Conservation (phyloP, 2,329 filamentous ascomycete genomes). For the Talaromyces sp. region DNA sequence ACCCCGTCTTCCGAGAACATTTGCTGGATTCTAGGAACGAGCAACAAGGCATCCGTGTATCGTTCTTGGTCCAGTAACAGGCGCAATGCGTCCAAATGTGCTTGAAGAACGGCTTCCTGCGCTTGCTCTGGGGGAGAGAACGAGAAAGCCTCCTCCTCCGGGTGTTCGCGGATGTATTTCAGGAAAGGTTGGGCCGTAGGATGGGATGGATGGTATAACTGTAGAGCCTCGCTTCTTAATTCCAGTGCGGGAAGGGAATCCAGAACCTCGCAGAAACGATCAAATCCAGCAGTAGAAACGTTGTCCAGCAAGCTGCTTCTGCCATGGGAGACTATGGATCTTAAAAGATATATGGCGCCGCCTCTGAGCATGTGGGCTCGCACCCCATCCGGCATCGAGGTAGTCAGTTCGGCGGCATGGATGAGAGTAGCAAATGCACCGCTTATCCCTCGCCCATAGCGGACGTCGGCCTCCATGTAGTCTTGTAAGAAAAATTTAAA, state of each 20-base stretch:
- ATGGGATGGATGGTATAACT: conserved; percentile 34
- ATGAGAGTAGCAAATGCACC: conserved; percentile 29
- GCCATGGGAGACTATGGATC: conserved; percentile 21
- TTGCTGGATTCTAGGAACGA: conserved; percentile 28
- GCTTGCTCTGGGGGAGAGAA: conserved; percentile 3
- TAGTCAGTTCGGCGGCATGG: conserved; percentile 20
- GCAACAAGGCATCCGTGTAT: conserved; percentile 22
- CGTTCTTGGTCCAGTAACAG: conserved; percentile 30
- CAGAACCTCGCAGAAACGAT: conserved; percentile 25
- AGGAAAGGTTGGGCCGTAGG: conserved; percentile 30
- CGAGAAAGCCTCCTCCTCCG: conserved; percentile 1
- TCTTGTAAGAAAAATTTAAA: conserved; percentile 26
- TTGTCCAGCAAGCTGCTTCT: conserved; percentile 18
- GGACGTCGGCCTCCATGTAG: conserved; percentile 30
- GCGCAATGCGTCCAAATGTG: conserved; percentile 35
- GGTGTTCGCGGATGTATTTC: conserved; percentile 21
- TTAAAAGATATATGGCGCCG: conserved; percentile 23
- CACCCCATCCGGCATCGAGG: conserved; percentile 11
- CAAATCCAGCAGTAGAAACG: conserved; percentile 27
- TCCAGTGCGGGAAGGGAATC: conserved; percentile 20
- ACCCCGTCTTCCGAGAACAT: conserved; percentile 23
- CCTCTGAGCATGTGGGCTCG: conserved; percentile 19
- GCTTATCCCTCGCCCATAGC: conserved; percentile 28
- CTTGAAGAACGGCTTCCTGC: conserved; percentile 26
- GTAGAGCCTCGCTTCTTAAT: conserved; percentile 25